These are phyloP conservation scores for Chytriomyces sp. DNA, from an alignment of 192 early-diverging fungal species.

Conservation along the genomic window DNA sequence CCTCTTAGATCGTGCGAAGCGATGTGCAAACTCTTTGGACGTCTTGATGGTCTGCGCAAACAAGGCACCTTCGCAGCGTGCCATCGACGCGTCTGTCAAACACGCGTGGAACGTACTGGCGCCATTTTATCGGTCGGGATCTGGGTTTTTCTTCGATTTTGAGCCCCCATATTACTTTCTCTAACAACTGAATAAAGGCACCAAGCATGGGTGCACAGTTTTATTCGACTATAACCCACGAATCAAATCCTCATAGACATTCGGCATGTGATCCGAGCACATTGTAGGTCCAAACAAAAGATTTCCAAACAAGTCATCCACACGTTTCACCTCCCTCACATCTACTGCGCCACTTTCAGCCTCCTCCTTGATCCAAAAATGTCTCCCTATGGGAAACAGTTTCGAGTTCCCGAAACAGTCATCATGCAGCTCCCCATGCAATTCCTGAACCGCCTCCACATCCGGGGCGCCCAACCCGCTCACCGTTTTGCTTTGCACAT, in stretches of 20 bases:
- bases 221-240: constrained; percentile 26
- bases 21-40: no score
- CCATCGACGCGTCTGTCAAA: no score
- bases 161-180: no score
- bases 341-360: neutral
- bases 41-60: no score
- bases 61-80: no score
- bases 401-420: constrained; percentile 34
- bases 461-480: constrained; percentile 8
- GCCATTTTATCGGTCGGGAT: no score
- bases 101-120: no score
- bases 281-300: constrained; percentile 37
- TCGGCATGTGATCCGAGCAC: constrained; percentile 37
- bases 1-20: no score
- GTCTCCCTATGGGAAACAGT: constrained; percentile 43
- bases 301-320: constrained; percentile 34
- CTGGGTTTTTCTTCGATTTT: no score
- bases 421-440: constrained; percentile 6
- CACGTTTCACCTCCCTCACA: constrained; percentile 26
- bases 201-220: no score
- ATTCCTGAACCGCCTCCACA: neutral
- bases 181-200: no score
- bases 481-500: neutral
- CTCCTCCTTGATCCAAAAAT: constrained; percentile 36
- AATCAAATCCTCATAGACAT: constrained; percentile 30